phyloP scores from a whole-genome alignment of 805 yeast species.

The Peterozyma xylosa region DNA sequence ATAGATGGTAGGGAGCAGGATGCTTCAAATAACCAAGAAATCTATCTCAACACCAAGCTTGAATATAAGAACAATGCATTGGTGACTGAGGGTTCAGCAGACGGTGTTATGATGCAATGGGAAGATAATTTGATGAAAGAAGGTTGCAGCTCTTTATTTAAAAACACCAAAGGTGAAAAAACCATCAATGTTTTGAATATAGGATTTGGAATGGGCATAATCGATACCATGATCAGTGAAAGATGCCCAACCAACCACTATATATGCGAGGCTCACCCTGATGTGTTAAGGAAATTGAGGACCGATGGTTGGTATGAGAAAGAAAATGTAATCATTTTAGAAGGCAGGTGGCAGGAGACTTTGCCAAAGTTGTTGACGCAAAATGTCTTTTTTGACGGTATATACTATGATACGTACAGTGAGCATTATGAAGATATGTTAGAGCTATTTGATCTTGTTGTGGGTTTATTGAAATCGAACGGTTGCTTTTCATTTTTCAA shows the following conservation, averaged over 20 bases:
- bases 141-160: slow-evolving; percentile 71
- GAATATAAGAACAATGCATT: slow-evolving; percentile 64
- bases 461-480: slow-evolving; percentile 72
- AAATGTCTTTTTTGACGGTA: slow-evolving; percentile 79
- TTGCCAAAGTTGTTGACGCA: slow-evolving; percentile 55
- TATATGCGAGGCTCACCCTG: slow-evolving; percentile 93
- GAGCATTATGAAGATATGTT: slow-evolving; percentile 89
- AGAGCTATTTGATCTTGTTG: slow-evolving; percentile 72
- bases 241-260: slow-evolving; percentile 62
- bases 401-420: slow-evolving; percentile 89
- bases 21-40: slow-evolving; percentile 57
- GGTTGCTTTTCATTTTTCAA: slow-evolving; percentile 90
- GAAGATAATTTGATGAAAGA: slow-evolving; percentile 74
- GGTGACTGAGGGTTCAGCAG: slow-evolving; percentile 63
- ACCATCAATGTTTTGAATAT: slow-evolving; percentile 61
- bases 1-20: slow-evolving; percentile 22
- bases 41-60: slow-evolving; percentile 59
- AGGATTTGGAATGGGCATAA: slow-evolving; percentile 97
- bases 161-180: slow-evolving; percentile 26
- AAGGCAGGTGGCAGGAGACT: slow-evolving; percentile 91
- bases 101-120: slow-evolving; percentile 99
- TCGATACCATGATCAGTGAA: slow-evolving; percentile 68
- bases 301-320: slow-evolving; percentile 80
- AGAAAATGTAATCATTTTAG: slow-evolving; percentile 62
- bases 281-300: slow-evolving; percentile 62